Evolutionary conservation across 495 filamentous ascomycete genomes (phyloP).

Genomic region (Articulospora tetracladia): DNA sequence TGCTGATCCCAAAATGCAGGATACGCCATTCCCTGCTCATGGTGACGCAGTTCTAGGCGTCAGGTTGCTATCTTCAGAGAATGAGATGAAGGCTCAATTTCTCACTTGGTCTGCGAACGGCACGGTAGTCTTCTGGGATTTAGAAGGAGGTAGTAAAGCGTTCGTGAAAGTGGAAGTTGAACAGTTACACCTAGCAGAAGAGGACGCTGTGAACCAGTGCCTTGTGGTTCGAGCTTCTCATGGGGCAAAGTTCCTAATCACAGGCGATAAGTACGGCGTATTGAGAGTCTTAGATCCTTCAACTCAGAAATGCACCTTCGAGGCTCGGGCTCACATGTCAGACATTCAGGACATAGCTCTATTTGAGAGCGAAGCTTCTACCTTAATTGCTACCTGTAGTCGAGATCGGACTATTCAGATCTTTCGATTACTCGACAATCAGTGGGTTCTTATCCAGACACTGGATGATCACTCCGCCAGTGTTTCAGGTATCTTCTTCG

Average conservation of each 20-base stretch:
- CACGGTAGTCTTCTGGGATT: slow-evolving; percentile 74
- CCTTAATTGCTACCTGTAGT: slow-evolving; percentile 72
- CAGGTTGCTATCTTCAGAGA: slow-evolving; percentile 50
- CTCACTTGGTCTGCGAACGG: slow-evolving; percentile 84
- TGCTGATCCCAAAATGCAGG: slow-evolving; percentile 27
- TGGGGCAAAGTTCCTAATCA: slow-evolving; percentile 61
- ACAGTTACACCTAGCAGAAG: slow-evolving; percentile 40
- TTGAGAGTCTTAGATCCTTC: slow-evolving; percentile 54
- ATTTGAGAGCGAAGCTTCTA: slow-evolving; percentile 46
- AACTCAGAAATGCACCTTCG: slow-evolving; percentile 49
- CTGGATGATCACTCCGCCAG: slow-evolving; percentile 75
- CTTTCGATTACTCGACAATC: slow-evolving; percentile 56
- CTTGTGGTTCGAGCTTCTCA: slow-evolving; percentile 60
- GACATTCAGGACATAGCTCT: slow-evolving; percentile 83
- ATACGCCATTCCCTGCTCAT: slow-evolving; percentile 62
- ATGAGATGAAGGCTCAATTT: slow-evolving; percentile 62
- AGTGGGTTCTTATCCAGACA: slow-evolving; percentile 64
- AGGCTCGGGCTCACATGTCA: slow-evolving; percentile 78
- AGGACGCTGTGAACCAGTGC: slow-evolving; percentile 64
- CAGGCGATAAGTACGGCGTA: slow-evolving; percentile 82
- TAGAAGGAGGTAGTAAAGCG: slow-evolving; percentile 61
- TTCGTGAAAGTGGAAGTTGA: slow-evolving; percentile 68
- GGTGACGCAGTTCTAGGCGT: slow-evolving; percentile 77
- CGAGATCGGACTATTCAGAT: slow-evolving; percentile 89
- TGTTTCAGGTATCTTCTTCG: slow-evolving; percentile 59